These are phyloP conservation scores for Chalciporus piperatus DNA, from an alignment of 768 basidiomycete species.

Conservation along the genomic window DNA sequence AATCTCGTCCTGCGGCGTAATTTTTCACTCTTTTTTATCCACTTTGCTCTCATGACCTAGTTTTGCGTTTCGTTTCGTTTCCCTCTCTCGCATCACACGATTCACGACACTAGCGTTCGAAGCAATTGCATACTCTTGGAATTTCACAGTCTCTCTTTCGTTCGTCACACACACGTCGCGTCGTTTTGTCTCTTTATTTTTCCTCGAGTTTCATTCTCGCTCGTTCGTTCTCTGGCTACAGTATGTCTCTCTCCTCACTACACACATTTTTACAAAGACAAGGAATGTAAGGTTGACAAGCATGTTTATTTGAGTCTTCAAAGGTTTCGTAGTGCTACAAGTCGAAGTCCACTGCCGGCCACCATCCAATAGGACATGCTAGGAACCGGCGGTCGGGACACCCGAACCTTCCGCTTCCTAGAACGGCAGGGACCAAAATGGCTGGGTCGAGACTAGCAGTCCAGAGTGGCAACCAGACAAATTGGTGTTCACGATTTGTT, in stretches of 20 bases:
- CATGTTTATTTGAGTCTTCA: neutral
- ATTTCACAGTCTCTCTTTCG: neutral
- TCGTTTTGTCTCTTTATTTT: neutral
- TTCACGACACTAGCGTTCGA: neutral
- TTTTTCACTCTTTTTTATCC: neutral
- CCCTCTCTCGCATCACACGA: neutral
- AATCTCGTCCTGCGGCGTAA: neutral
- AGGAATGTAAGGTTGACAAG: constrained; percentile 11
- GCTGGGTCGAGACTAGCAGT: no score
- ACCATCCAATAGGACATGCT: no score
- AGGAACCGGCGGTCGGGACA: no score
- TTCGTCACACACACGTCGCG: neutral
- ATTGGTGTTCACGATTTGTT: no score
- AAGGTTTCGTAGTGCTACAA: no score
- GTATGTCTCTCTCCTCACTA: neutral
- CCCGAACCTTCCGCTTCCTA: no score
- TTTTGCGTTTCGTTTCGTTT: neutral
- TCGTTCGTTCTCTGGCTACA: neutral
- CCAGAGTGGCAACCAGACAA: no score
- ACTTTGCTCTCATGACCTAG: neutral
- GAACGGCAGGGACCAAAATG: no score
- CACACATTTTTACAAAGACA: neutral
- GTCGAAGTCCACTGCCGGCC: no score
- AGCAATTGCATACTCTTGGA: neutral
- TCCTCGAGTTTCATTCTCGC: neutral